Evolutionary conservation across 2,329 filamentous ascomycete genomes (phyloP), one percentile per base, ranked within the genome.

Genomic region (Dryadomyces quercivorus): DNA sequence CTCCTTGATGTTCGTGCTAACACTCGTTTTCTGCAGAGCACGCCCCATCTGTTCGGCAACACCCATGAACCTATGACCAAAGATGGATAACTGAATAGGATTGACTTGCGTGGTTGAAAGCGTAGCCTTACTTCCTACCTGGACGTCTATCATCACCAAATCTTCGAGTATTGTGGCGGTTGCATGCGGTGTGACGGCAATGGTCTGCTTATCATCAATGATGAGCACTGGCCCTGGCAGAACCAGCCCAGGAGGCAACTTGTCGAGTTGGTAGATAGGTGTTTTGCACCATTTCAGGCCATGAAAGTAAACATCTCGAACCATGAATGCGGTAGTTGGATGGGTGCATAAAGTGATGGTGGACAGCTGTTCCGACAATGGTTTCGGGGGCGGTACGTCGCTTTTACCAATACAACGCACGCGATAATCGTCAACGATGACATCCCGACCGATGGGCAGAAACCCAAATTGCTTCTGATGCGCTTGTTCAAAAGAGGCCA

Each of bases 1-100:
- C 63, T 92, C 88, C 64, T 92, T 86, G 63, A 92, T 85, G 61
- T 91, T 91, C 0, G 84, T 88, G 61, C 81, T 86, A 52, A 91
- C 84, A 63, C 82, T 86, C 0, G 86, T 90, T 71, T 90, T 91
- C 63, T 91, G 86, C 15, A 91, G 69, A 10, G 85, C 83, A 53
- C 84, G 73, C 0, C 87, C 86, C 87, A 91, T 91, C 63, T 56
- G 51, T 42, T 56, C 55, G 26, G 55, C 55, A 2, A 56, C 89
- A 5, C 84, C 83, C 86, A 91, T 91, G 68, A 91, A 91, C 5
- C 86, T 77, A 64, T 91, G 86, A 0, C 83, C 84, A 60, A 92
- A 91, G 7, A 52, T 26, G 22, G 81, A 85, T 2, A 92, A 75
- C 70, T 87, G 76, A 60, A 91, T 86, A 0, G 86, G 86, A 64